These are phyloP conservation scores for Beauveria medogensis DNA, from an alignment of 2,329 filamentous ascomycete genomes.

Conservation along the genomic window DNA sequence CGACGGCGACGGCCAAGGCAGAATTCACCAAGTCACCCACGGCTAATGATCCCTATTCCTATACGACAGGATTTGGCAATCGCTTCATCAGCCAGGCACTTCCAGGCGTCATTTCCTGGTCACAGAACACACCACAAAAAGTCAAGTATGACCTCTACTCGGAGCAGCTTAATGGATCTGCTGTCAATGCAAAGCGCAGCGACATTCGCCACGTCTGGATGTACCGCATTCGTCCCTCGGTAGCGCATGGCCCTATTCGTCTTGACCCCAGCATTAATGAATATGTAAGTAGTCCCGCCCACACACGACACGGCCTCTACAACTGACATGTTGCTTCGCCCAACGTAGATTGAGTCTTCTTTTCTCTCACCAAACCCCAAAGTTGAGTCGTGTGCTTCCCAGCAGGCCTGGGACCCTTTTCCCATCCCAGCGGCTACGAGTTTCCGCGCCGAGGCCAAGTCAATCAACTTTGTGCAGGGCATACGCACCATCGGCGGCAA, in stretches of 20 bases:
- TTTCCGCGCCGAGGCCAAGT: conserved; percentile 26
- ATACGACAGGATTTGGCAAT: conserved; percentile 51
- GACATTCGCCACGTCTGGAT: conserved; percentile 27
- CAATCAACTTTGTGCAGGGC: conserved; percentile 38
- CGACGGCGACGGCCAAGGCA: conserved; percentile 15
- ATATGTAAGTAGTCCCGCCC: conserved; percentile 14
- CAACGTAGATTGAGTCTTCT: conserved; percentile 26
- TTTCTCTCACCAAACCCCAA: conserved; percentile 39
- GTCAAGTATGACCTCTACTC: conserved; percentile 34
- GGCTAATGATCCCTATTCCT: conserved; percentile 36
- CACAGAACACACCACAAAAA: conserved; percentile 37
- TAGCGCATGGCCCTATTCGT: conserved; percentile 20
- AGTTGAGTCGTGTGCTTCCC: conserved; percentile 36
- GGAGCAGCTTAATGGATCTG: conserved; percentile 39
- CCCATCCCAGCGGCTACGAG: conserved; percentile 13
- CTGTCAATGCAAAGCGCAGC: conserved; percentile 24
- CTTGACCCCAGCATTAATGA: conserved; percentile 20
- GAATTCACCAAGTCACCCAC: conserved; percentile 18
- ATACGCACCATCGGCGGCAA: conserved; percentile 41
- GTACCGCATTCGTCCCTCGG: conserved; percentile 25
- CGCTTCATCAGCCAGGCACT: conserved; percentile 38
- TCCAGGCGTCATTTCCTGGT: conserved; percentile 34
- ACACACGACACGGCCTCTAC: neutral
- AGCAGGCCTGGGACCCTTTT: conserved; percentile 43
- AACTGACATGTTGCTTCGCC: neutral